Base-by-base conservation (phyloP, 192 early-diverging fungal species). In the Chytriomyces sp. region DNA sequence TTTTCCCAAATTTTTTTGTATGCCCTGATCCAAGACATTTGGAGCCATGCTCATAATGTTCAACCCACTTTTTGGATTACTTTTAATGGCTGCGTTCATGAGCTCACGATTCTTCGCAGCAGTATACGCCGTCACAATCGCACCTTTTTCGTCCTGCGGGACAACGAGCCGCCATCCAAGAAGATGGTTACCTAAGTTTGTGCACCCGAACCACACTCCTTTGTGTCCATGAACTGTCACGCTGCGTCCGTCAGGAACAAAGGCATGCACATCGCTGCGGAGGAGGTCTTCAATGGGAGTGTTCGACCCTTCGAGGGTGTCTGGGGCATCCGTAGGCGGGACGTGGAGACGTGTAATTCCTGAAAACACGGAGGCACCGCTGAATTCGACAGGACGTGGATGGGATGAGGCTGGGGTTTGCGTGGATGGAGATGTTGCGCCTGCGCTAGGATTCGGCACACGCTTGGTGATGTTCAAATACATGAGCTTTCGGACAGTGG, bases 181-280 rank as follows among this genome's bases (percentile, higher is more conserved):
- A 61, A 83, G 83, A 35, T 78, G 82, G 78, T 88, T 88, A 7
- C 87, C 87, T 35, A 88, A 46, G 72, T 88, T 85, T 45, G 77
- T 77, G 47, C 82, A 63, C 1, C 87, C 87, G 75, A 87, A 84
- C 24, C 83, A 79, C n/a, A 77, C 59, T 5, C 78, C 83, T 28
- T 79, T 64, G 46, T 49, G 20, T 8, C 80, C 85, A 45, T 82
- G 69, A 28, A 82, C 45, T 6, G 85, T 80, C 9, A 81, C 63
- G 8, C 78, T 57, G n/a, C 79, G 68, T 24, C 82, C 81, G 74
- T 83, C 80, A 0, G 85, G 82, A 69, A 78, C 81, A 45, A 87
- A 82, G 44, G 53, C 43, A 18, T 76, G 63, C 5, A 88, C 49
- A 45, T 86, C 82, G 16, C 77, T 75, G 10, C 73, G 61, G 24